These are phyloP conservation scores for Tylopilus cervinicoccineus DNA, from an alignment of 768 basidiomycete species.

Conservation along the genomic window DNA sequence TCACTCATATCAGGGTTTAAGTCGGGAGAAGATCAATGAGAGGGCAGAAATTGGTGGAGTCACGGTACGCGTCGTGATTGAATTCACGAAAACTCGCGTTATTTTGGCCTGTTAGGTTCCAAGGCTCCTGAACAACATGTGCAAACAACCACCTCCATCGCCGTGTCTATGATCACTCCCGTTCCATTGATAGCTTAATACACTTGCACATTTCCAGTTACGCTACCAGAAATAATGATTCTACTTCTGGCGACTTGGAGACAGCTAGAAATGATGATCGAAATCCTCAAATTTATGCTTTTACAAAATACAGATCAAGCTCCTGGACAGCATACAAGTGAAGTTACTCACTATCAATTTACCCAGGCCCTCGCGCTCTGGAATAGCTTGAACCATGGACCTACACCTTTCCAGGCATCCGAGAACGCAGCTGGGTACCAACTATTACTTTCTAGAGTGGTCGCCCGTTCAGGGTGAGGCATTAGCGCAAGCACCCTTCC, in stretches of 20 bases:
- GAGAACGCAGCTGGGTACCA: constrained; percentile 73
- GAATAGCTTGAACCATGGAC: constrained; percentile 96
- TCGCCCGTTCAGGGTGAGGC: constrained; percentile 95
- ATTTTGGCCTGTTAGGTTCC: constrained; percentile 23
- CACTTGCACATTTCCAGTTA: not conserved
- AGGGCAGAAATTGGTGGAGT: not conserved
- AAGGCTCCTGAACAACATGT: constrained; percentile 1
- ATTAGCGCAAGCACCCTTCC: constrained; percentile 94
- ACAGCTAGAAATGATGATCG: not conserved
- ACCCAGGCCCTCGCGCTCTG: constrained; percentile 81
- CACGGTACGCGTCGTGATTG: constrained; percentile 5
- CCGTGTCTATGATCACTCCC: not conserved
- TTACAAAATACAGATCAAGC: constrained; percentile 14
- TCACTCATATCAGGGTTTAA: constrained; percentile 10
- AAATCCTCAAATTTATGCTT: not conserved
- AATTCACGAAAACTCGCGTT: constrained; percentile 17
- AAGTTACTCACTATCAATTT: constrained; percentile 22
- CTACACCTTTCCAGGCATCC: constrained; percentile 64
- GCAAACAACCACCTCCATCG: constrained; percentile 1
- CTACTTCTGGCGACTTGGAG: constrained; percentile 4
- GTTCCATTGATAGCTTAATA: not conserved
- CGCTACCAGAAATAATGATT: not conserved
- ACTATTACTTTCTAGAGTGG: constrained; percentile 78
- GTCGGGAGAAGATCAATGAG: not conserved
- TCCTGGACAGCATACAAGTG: constrained; percentile 18